A percentile compares a stretch with the other conserved stretches of the same genome.
These are phyloP conservation scores for Elymus sibiricus DNA, from an alignment of 176 grass and related monocot genomes.

Conservation along the genomic window DNA sequence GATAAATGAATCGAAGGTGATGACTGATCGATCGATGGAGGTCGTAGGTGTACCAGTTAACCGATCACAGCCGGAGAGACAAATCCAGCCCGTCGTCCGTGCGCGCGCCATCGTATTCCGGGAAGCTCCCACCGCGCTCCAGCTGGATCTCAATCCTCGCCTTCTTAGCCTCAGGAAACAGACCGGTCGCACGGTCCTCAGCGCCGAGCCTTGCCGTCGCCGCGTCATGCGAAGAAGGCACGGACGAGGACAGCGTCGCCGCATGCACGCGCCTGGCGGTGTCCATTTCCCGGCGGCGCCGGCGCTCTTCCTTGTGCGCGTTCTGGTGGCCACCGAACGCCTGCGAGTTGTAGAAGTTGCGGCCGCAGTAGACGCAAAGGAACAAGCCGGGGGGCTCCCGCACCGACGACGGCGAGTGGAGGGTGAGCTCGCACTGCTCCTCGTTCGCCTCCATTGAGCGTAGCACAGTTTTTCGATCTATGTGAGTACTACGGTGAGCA, in stretches of 20 bases:
- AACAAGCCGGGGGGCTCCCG: slow-evolving; percentile 69
- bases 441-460: slow-evolving; percentile 31
- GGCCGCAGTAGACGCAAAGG: slow-evolving; percentile 79
- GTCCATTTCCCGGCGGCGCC: slow-evolving; percentile 42
- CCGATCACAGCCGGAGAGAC: slow-evolving; percentile 50
- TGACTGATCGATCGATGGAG: background rate
- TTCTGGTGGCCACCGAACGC: slow-evolving; percentile 94
- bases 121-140: background rate
- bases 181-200: background rate
- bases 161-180: background rate
- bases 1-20: background rate
- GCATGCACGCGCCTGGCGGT: slow-evolving; percentile 15
- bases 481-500: background rate
- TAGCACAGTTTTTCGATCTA: background rate
- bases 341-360: slow-evolving; percentile 86
- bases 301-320: slow-evolving; percentile 91
- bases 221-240: background rate
- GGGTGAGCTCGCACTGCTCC: slow-evolving; percentile 37
- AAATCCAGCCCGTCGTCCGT: slow-evolving; percentile 36
- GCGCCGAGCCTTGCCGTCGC: background rate
- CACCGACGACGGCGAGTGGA: slow-evolving; percentile 13
- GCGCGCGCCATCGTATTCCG: background rate
- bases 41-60: background rate
- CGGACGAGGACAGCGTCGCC: background rate
- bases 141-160: background rate